A percentile compares a stretch with the other conserved stretches of the same genome.
These are phyloP conservation scores for Botrytis elliptica DNA, from an alignment of 2,329 filamentous ascomycete species.

Conservation along the genomic window DNA sequence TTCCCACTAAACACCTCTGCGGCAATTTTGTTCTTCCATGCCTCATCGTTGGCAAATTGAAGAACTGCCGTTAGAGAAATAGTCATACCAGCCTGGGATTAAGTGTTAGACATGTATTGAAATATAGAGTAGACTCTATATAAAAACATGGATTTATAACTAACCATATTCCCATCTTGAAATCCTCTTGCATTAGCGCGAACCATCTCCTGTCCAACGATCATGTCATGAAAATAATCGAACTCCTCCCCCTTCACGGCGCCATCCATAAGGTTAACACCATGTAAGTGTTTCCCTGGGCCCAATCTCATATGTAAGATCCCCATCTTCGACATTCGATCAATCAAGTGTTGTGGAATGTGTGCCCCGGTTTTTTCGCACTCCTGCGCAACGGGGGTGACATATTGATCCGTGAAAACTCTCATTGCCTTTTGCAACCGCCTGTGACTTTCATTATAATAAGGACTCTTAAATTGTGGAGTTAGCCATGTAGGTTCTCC, in stretches of 20 bases:
- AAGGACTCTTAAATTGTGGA: constrained; percentile 73
- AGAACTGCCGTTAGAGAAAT: constrained; percentile 78
- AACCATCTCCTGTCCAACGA: constrained; percentile 70
- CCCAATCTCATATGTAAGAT: constrained; percentile 80
- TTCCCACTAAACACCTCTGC: constrained; percentile 73
- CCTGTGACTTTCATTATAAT: constrained; percentile 74
- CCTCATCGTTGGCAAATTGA: constrained; percentile 70
- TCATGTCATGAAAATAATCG: constrained; percentile 83
- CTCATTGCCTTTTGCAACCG: constrained; percentile 67
- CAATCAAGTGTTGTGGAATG: constrained; percentile 70
- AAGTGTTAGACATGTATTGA: background rate
- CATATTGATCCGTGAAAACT: constrained; percentile 68
- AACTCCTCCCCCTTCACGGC: constrained; percentile 76
- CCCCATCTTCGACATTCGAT: constrained; percentile 72
- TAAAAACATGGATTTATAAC: constrained; percentile 38
- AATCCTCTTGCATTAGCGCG: constrained; percentile 75
- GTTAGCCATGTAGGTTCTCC: constrained; percentile 82
- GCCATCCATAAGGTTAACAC: constrained; percentile 65
- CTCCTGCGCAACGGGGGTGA: constrained; percentile 72
- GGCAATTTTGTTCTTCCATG: constrained; percentile 64
- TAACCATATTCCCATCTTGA: constrained; percentile 82
- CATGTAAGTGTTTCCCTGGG: constrained; percentile 77
- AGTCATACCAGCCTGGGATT: constrained; percentile 49
- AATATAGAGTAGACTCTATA: background rate
- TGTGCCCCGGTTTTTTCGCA: constrained; percentile 72